phyloP scores from a whole-genome alignment of 305 asterid species.

The Fraxinus latifolia region DNA sequence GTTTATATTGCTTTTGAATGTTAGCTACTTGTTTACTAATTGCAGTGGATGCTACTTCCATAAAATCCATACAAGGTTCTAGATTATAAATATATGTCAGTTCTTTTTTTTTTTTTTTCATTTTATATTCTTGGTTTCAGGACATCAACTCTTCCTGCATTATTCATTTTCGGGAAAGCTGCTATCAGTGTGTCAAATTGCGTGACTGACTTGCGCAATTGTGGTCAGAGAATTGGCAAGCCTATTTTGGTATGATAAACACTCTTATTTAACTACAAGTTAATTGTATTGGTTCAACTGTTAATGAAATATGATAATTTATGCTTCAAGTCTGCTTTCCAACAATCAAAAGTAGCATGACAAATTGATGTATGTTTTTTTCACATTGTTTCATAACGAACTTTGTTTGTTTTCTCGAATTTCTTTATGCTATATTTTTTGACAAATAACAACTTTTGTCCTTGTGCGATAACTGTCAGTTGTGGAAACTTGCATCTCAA shows the following conservation, averaged over 20 bases:
- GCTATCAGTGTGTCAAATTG: constrained; percentile 48
- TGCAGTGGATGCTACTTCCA: background rate
- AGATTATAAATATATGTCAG: background rate
- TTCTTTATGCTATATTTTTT: background rate
- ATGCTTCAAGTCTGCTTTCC: background rate
- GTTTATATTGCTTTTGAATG: background rate
- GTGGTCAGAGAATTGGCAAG: constrained; percentile 41
- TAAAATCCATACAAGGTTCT: background rate
- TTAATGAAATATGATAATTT: background rate
- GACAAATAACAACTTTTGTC: background rate
- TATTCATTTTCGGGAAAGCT: constrained; percentile 74
- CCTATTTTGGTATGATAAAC: constrained; percentile 62
- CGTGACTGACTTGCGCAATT: constrained; percentile 40
- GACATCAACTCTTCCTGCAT: constrained; percentile 76
- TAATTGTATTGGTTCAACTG: background rate
- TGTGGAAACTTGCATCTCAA: background rate
- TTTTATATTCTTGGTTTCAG: constrained; percentile 38
- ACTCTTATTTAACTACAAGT: constrained; percentile 4
- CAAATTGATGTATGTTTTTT: background rate
- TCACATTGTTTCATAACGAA: background rate
- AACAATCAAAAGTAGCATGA: background rate
- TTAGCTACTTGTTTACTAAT: background rate
- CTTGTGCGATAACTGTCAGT: background rate
- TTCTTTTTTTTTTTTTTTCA: background rate
- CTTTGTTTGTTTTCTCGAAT: background rate